Conservation (phyloP, 192 early-diverging fungal genomes). For the Glomus cerebriforme region DNA sequence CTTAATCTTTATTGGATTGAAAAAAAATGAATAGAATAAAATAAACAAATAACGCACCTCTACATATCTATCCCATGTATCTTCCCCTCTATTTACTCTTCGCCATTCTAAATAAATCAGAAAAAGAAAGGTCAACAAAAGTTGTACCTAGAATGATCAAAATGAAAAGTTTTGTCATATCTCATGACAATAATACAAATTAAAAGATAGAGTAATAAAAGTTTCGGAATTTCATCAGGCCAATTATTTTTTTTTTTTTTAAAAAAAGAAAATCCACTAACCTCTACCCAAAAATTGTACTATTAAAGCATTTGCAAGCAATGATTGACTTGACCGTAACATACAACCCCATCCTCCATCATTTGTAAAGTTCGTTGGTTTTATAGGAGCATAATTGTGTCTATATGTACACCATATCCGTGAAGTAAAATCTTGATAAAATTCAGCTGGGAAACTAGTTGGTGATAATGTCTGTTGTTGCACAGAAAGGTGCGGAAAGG, state of each 20-base stretch:
- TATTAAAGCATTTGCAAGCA: slow-evolving; percentile 83
- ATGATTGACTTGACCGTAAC: slow-evolving; percentile 91
- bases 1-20: not conserved
- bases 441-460: slow-evolving; percentile 38
- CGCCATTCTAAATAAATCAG: slow-evolving; percentile 47
- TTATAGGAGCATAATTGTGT: slow-evolving; percentile 81
- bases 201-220: not conserved
- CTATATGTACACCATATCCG: slow-evolving; percentile 96
- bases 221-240: not conserved
- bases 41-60: slow-evolving; percentile 36
- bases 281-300: slow-evolving; percentile 77
- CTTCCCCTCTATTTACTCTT: slow-evolving; percentile 36
- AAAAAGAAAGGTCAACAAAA: not conserved
- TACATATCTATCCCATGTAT: slow-evolving; percentile 47
- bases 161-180: not conserved
- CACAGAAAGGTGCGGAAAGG: slow-evolving; percentile 11
- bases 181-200: not conserved
- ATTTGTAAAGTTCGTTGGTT: slow-evolving; percentile 72
- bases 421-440: slow-evolving; percentile 79
- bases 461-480: slow-evolving; percentile 18
- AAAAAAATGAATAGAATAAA: slow-evolving; percentile 6
- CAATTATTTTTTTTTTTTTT: not conserved
- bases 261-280: slow-evolving; percentile 39
- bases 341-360: slow-evolving; percentile 98
- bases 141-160: not conserved